Evolutionary conservation across 140 eudicot species (phyloP).

Genomic region (Anethum foeniculum): DNA sequence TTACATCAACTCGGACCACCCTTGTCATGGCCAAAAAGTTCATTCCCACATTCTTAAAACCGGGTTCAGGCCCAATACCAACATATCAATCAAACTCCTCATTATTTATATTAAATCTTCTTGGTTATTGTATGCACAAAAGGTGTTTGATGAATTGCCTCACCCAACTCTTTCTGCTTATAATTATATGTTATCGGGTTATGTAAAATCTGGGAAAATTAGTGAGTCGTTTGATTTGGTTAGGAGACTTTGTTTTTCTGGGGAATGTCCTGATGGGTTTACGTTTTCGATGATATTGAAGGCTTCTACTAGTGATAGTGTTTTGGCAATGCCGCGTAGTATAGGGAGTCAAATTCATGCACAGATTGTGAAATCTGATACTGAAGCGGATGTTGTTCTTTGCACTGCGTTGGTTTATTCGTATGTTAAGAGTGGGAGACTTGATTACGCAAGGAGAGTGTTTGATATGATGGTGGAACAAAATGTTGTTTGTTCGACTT

Average conservation of each 20-base stretch:
- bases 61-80: constrained; percentile 56
- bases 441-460: constrained; percentile 65
- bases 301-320: constrained; percentile 32
- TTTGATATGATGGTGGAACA: constrained; percentile 69
- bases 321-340: constrained; percentile 13
- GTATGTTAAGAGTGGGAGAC: constrained; percentile 60
- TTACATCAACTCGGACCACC: constrained; percentile 67
- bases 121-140: constrained; percentile 49
- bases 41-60: constrained; percentile 72
- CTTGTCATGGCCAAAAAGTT: constrained; percentile 67
- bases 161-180: constrained; percentile 65
- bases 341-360: constrained; percentile 69
- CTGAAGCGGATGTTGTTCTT: constrained; percentile 61
- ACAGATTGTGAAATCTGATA: constrained; percentile 57
- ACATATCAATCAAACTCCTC: constrained; percentile 66
- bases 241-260: constrained; percentile 29
- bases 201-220: constrained; percentile 35
- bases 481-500: constrained; percentile 69
- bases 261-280: constrained; percentile 66
- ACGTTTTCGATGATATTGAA: constrained; percentile 79
- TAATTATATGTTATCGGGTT: constrained; percentile 73
- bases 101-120: constrained; percentile 49
- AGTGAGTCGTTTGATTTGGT: constrained; percentile 43
- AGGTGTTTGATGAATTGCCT: constrained; percentile 67
- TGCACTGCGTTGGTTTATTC: constrained; percentile 62